Base-by-base conservation (phyloP, 2,329 filamentous ascomycete genomes). In the Teratosphaeria pseudoeucalypti region DNA sequence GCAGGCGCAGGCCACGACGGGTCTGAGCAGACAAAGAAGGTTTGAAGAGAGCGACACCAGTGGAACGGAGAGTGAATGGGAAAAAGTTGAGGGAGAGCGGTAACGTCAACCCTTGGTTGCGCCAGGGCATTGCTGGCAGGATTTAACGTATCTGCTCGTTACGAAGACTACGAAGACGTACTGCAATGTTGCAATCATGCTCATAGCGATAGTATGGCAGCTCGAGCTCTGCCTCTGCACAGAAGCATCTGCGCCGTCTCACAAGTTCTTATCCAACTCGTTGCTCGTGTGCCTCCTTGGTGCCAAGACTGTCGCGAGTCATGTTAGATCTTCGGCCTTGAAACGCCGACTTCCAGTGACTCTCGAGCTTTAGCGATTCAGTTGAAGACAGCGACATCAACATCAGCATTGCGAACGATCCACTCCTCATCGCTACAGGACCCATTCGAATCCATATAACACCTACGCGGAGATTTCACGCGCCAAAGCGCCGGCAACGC, bases 41-140 rank as follows among this genome's bases (percentile, higher is more conserved):
- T 60, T 47, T 34, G 66, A 67, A 14, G 63, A 63, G n/a, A 60
- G 57, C 14, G 63, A 67, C 32, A 34, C 58, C 54, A 70, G 69
- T 57, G 69, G 71, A 75, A 96, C 92, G 4, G 92, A 97, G 76
- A 92, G 92, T 70, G 92, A 97, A 76, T 97, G 92, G 92, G 92
- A 96, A 78, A 95, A 94, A 79, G 88, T 97, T 3, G 90, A 89
- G 26, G 88, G 88, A 73, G 78, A 76, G 61, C 80, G 66, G 79
- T 66, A 81, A 83, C 65, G 84, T 53, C 12, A 23, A 16, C 29
- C 12, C 19, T 53, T 12, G 43, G 43, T 23, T 23, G n/a, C 43
- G 43, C n/a, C 19, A 3, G 19, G 3, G 43, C 14, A 23, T 19
- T 1, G 9, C 19, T 49, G 43, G 19, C 19, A 14, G 10, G 11